Conservation (phyloP, 768 basidiomycete genomes). For the Mycena galopus region DNA sequence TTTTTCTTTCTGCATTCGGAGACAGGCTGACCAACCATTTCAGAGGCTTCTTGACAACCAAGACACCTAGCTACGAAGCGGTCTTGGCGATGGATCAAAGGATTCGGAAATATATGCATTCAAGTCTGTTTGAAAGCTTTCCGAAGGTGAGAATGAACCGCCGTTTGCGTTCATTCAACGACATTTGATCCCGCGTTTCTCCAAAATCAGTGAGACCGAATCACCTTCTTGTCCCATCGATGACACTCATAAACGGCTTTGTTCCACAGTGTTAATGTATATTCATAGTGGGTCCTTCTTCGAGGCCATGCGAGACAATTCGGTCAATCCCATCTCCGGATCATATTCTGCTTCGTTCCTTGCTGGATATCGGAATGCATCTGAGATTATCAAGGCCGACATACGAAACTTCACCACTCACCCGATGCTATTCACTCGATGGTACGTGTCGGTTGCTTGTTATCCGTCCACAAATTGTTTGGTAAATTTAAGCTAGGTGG, state of each 20-base stretch:
- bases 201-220: conserved; percentile 42
- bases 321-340: conserved; percentile 58
- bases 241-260: neutral
- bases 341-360: conserved; percentile 63
- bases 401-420: conserved; percentile 31
- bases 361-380: conserved; percentile 62
- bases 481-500: conserved; percentile 57
- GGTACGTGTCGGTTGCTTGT: conserved; percentile 31
- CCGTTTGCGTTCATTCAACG: conserved; percentile 47
- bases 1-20: neutral
- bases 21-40: neutral
- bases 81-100: conserved; percentile 58
- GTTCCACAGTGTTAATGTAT: conserved; percentile 54
- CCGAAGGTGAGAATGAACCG: conserved; percentile 48
- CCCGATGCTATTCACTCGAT: conserved; percentile 39
- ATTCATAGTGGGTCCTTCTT: conserved; percentile 62
- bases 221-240: neutral
- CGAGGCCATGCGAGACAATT: conserved; percentile 58
- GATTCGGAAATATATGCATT: conserved; percentile 40
- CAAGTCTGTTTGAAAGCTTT: conserved; percentile 26
- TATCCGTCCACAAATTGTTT: conserved; percentile 48
- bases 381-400: conserved; percentile 54
- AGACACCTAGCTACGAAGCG: conserved; percentile 55
- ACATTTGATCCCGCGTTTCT: conserved; percentile 47
- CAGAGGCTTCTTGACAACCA: conserved; percentile 47